Evolutionary conservation across 371 early-diverging fungal genomes (phyloP).

Genomic region (Apophysomyces trapeziformis): DNA sequence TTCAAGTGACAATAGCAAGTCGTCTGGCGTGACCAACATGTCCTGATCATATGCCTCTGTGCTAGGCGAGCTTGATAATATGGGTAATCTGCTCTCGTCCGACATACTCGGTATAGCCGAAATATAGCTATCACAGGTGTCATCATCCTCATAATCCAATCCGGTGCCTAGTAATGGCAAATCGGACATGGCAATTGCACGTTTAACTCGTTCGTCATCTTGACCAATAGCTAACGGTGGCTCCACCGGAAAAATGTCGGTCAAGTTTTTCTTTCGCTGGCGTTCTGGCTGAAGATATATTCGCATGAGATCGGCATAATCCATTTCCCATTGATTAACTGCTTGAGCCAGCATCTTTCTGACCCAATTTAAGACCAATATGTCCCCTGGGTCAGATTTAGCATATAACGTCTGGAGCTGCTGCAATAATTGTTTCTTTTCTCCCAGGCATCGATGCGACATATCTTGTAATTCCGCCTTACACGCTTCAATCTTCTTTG

Average conservation of each 20-base stretch:
- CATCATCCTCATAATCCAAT: conserved; percentile 33
- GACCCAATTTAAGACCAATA: conserved; percentile 79
- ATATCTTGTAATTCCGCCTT: conserved; percentile 67
- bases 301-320: conserved; percentile 78
- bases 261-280: conserved; percentile 69
- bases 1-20: conserved; percentile 33
- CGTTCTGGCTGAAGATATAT: conserved; percentile 79
- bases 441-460: conserved; percentile 69
- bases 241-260: conserved; percentile 69
- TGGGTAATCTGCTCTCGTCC: background rate
- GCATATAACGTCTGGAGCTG: conserved; percentile 81
- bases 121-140: conserved; percentile 2
- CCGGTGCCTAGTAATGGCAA: conserved; percentile 46
- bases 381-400: conserved; percentile 77
- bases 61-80: conserved; percentile 12
- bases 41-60: background rate
- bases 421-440: conserved; percentile 82
- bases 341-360: conserved; percentile 75
- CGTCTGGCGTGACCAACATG: background rate
- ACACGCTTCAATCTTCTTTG: conserved; percentile 66
- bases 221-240: conserved; percentile 24
- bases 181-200: conserved; percentile 45
- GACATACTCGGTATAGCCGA: background rate
- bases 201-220: conserved; percentile 44
- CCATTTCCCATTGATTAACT: conserved; percentile 82